Percentiles rank a stretch among this genome's conserved stretches.
Evolutionary conservation across 2,329 filamentous ascomycete species (phyloP).

Genomic region (Scolecobasidium constrictum): DNA sequence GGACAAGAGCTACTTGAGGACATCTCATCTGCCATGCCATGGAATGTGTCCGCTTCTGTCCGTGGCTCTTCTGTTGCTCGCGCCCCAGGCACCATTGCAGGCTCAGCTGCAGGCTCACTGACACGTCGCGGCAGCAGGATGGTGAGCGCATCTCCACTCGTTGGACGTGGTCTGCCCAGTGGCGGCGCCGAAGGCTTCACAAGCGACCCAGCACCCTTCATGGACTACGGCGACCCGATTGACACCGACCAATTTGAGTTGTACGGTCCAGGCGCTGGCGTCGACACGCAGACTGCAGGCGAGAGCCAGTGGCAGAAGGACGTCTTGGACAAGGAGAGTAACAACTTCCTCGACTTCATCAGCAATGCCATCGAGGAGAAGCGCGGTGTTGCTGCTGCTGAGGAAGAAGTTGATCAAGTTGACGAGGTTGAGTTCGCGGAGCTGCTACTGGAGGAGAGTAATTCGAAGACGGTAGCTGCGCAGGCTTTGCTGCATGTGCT

Average conservation of each 20-base stretch:
- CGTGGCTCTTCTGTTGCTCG: constrained; percentile 37
- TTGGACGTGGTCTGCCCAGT: constrained; percentile 34
- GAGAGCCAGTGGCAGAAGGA: constrained; percentile 39
- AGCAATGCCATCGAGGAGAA: constrained; percentile 32
- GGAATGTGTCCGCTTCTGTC: constrained; percentile 50
- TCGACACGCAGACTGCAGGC: constrained; percentile 39
- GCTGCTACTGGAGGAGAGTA: constrained; percentile 50
- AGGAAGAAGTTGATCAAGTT: constrained; percentile 12
- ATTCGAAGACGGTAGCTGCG: constrained; percentile 52
- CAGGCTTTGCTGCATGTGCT: constrained; percentile 31
- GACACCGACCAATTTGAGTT: constrained; percentile 21
- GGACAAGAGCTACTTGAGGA: constrained; percentile 53
- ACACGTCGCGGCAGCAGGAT: constrained; percentile 39
- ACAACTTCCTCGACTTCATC: constrained; percentile 54
- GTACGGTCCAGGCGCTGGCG: constrained; percentile 27
- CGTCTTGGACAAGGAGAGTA: constrained; percentile 46
- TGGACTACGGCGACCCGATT: neutral
- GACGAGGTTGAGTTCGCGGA: constrained; percentile 44
- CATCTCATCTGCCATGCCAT: constrained; percentile 55
- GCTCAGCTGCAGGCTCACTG: constrained; percentile 22
- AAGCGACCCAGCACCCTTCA: constrained; percentile 1
- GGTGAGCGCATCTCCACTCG: constrained; percentile 50
- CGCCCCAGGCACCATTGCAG: constrained; percentile 21
- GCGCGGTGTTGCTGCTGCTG: constrained; percentile 12
- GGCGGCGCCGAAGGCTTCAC: constrained; percentile 17